A percentile compares a stretch with the other conserved stretches of the same genome.
Evolutionary conservation across 495 filamentous ascomycete genomes (phyloP).

Genomic region (Neurospora cerealis): DNA sequence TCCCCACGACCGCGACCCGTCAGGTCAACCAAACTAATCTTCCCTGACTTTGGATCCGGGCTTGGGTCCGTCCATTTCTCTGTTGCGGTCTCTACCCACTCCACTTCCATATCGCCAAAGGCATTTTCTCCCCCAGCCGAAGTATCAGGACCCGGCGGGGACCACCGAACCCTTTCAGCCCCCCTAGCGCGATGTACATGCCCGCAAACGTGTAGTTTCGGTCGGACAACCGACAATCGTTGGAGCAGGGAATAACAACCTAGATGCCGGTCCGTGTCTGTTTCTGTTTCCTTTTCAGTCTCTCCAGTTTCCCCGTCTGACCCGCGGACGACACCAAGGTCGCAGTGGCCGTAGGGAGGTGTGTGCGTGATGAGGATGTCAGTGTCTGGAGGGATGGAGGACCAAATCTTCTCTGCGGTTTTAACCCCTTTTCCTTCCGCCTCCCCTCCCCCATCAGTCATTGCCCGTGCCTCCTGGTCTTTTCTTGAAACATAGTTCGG

Average conservation of each 20-base stretch:
- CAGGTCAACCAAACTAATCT: conserved; percentile 35
- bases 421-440: background rate
- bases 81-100: conserved; percentile 15
- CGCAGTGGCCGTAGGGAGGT: conserved; percentile 63
- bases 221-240: conserved; percentile 67
- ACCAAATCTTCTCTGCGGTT: conserved; percentile 41
- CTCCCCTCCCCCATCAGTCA: background rate
- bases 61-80: conserved; percentile 30
- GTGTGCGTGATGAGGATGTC: conserved; percentile 87
- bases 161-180: conserved; percentile 49
- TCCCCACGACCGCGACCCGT: conserved; percentile 15
- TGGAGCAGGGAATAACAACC: conserved; percentile 66
- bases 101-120: background rate
- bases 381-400: conserved; percentile 52
- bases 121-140: conserved; percentile 16
- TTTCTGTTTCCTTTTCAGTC: background rate
- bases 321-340: conserved; percentile 38
- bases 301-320: background rate
- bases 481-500: background rate
- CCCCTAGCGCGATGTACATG: conserved; percentile 69
- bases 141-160: background rate
- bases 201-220: conserved; percentile 75
- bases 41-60: conserved; percentile 24
- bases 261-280: conserved; percentile 10
- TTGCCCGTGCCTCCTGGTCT: too few species aligned